Evolutionary conservation across 2,329 filamentous ascomycete genomes (phyloP).

Genomic region (Cercospora sp.): DNA sequence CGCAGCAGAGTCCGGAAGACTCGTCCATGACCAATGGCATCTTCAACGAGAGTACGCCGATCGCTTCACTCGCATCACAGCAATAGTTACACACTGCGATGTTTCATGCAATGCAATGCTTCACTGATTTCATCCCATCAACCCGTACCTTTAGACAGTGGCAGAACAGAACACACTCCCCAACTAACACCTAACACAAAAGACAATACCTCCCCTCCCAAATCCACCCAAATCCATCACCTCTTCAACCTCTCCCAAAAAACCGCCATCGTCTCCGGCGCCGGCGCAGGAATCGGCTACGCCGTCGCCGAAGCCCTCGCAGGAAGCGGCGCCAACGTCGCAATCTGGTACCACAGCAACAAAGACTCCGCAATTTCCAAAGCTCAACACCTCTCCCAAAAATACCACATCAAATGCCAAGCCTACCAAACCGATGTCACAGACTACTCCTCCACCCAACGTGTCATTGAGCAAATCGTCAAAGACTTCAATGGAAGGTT

Average conservation of each 20-base stretch:
- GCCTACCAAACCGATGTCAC: constrained; percentile 65
- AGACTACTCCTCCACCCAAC: constrained; percentile 56
- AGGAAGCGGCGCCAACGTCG: constrained; percentile 47
- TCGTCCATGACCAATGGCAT: constrained; percentile 39
- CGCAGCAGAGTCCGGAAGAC: constrained; percentile 34
- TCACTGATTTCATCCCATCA: neutral
- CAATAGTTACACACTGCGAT: neutral
- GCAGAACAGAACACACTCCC: neutral
- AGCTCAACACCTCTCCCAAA: constrained; percentile 36
- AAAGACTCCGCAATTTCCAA: constrained; percentile 35
- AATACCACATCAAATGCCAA: constrained; percentile 48
- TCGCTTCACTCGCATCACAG: neutral
- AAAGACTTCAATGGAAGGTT: constrained; percentile 67
- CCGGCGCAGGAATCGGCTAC: constrained; percentile 40
- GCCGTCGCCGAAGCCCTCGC: constrained; percentile 38
- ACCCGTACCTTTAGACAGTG: neutral
- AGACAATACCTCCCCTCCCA: constrained; percentile 39
- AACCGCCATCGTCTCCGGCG: constrained; percentile 41
- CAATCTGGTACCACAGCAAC: constrained; percentile 47
- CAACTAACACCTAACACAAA: neutral
- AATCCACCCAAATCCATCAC: constrained; percentile 28
- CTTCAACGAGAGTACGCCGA: constrained; percentile 33
- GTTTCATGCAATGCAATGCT: neutral
- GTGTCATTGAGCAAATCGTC: constrained; percentile 59
- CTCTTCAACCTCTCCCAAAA: constrained; percentile 40